Conservation (phyloP, 2,329 filamentous ascomycete genomes). For the Microdochium trichocladiopsis region DNA sequence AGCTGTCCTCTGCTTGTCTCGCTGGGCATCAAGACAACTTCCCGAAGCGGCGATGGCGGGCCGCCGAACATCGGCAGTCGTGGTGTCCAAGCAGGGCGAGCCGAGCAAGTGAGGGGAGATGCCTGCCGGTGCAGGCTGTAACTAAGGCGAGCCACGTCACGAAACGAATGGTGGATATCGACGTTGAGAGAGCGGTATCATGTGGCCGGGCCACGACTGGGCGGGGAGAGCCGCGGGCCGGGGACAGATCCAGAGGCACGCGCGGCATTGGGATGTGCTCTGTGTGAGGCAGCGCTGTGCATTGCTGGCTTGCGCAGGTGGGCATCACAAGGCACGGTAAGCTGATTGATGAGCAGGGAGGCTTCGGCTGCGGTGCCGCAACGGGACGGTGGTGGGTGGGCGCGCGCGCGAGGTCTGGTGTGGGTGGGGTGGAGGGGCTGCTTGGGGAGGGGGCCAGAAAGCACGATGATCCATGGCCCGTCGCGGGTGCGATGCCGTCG, state of each 20-base stretch:
- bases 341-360: not conserved
- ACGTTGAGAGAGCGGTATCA: not conserved
- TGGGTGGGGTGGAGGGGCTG: not conserved
- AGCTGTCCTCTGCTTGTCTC: not conserved
- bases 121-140: not conserved
- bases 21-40: not conserved
- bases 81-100: not conserved
- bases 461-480: not conserved
- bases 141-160: not conserved
- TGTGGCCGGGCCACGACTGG: too few relatives aligned
- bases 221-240: too few relatives aligned
- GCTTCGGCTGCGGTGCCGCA: not conserved
- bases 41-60: not conserved
- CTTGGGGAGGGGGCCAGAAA: not conserved
- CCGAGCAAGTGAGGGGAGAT: not conserved
- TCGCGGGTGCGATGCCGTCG: not conserved
- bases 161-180: not conserved
- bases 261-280: too few relatives aligned
- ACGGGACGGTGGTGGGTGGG: not conserved
- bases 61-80: not conserved
- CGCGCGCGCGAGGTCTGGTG: not conserved
- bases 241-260: too few relatives aligned
- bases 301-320: not conserved
- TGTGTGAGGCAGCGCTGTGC: too few relatives aligned
- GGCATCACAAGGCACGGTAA: not conserved